Evolutionary conservation across 768 basidiomycete species (phyloP).

Genomic region (Russula earlei): DNA sequence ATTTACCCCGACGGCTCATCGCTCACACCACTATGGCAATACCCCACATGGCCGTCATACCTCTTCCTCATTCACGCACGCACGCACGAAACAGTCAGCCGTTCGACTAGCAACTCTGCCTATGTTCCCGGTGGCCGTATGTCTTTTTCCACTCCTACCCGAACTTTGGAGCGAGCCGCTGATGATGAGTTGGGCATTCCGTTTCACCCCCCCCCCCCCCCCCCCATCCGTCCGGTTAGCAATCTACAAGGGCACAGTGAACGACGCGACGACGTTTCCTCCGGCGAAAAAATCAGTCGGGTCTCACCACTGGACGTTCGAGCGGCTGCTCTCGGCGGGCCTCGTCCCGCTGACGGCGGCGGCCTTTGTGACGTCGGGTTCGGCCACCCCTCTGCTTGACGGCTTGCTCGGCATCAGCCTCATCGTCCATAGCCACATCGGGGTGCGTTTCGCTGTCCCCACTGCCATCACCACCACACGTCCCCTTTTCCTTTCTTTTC

Average conservation of each 20-base stretch:
- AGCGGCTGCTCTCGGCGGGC: constrained; percentile 79
- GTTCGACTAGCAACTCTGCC: constrained; percentile 17
- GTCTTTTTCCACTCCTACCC: constrained; percentile 26
- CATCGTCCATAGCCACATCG: constrained; percentile 93
- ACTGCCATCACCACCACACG: background rate
- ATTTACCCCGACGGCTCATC: too few relatives aligned
- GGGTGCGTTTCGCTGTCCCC: constrained; percentile 54
- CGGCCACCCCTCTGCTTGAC: constrained; percentile 77
- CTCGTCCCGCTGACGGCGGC: constrained; percentile 85
- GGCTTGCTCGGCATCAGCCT: constrained; percentile 81
- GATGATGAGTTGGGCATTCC: too few relatives aligned
- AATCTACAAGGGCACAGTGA: constrained; percentile 84
- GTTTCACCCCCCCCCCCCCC: too few relatives aligned
- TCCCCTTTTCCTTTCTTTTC: too few relatives aligned
- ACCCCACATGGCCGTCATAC: too few relatives aligned
- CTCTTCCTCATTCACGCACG: background rate
- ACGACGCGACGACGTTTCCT: constrained; percentile 91
- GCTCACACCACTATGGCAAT: too few relatives aligned
- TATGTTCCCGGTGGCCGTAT: constrained; percentile 68
- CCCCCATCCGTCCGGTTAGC: constrained; percentile 45
- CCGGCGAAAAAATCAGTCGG: constrained; percentile 72
- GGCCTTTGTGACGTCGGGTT: constrained; percentile 71
- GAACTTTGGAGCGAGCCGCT: too few relatives aligned
- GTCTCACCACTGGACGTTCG: constrained; percentile 89
- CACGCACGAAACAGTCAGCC: constrained; percentile 21